phyloP scores from a whole-genome alignment of 768 basidiomycete genomes.

The Pleurotus eryngii region DNA sequence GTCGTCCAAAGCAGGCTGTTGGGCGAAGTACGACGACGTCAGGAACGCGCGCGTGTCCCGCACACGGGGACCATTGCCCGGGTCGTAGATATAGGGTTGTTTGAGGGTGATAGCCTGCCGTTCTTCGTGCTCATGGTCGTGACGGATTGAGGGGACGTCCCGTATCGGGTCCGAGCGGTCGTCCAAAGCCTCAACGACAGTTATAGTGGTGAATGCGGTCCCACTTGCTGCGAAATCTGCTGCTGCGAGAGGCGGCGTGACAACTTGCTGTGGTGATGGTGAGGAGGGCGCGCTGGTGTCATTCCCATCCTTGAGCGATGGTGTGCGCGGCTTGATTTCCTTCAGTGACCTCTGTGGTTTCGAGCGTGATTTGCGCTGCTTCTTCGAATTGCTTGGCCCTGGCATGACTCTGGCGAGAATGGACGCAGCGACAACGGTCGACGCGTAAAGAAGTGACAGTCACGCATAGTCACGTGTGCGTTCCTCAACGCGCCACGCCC shows the following conservation, averaged over 20 bases:
- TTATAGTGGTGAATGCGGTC: background rate
- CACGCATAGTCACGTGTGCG: background rate
- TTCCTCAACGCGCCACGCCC: background rate
- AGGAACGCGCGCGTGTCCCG: constrained; percentile 66
- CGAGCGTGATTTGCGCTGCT: constrained; percentile 32
- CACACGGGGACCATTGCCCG: constrained; percentile 78
- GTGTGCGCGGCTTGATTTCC: constrained; percentile 15
- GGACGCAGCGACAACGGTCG: background rate
- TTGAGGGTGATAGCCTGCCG: constrained; percentile 25
- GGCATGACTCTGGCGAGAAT: constrained; percentile 40
- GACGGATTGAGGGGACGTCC: background rate
- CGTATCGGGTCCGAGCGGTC: constrained; percentile 4
- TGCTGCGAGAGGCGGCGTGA: background rate
- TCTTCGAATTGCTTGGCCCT: constrained; percentile 55
- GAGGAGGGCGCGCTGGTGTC: background rate
- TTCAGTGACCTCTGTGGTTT: constrained; percentile 27
- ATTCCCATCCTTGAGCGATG: constrained; percentile 4
- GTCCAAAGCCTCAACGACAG: constrained; percentile 2
- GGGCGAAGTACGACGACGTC: constrained; percentile 58
- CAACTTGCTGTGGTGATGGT: background rate
- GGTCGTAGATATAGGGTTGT: constrained; percentile 68
- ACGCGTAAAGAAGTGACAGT: background rate
- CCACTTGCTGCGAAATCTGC: background rate
- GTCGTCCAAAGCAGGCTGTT: constrained; percentile 59
- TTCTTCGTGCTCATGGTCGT: constrained; percentile 11